Base-by-base conservation (phyloP, 768 basidiomycete species). In the Mycena olivaceomarginata region DNA sequence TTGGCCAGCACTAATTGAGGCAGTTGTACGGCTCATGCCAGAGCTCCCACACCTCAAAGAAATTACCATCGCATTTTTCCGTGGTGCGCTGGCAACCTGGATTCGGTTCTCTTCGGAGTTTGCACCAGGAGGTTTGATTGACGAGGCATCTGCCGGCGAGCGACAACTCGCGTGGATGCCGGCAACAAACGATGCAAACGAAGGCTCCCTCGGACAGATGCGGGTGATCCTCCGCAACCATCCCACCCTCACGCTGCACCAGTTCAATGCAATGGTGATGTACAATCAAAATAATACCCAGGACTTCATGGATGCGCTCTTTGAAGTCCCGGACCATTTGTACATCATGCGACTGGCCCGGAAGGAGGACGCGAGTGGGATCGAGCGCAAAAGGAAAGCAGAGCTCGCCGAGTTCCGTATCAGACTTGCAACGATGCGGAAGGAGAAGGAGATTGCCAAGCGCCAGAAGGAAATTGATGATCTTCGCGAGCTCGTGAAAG, bases 391-490 rank as follows among this genome's bases (percentile, higher is more conserved):
- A 40, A 25, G 59, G 6, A 60, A 62, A 22, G 40, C 41, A 11
- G 69, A 41, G 9, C 59, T 70, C 11, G 69, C 69, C 10, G 69
- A 70, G 16, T 70, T 70, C 60, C 69, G 46, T 2, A 43, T 70
- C 25, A 46, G 45, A 6, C 37, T 70, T 2, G 25, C 69, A 18
- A 39, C n/a, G 8, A 60, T 70, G 69, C 13, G 31, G 31, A 70
- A 70, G 45, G 45, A 25, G 25, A 62, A 62, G 16, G 69, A 57
- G 16, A 13, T 67, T 16, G 51, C 67, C 31, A 67, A 53, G 22
- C 51, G 39, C 67, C 67, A 67, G 51, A 67, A 67, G 48, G 67
- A 67, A 31, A 67, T 67, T 51, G 67, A 67, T 12, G 67, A 67
- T 67, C 67, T 67, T 18, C 67, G 39, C 43, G 43, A 45, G 53